These are phyloP conservation scores for Cyberlindnera euphorbiae DNA, from an alignment of 805 yeast genomes.

Conservation along the genomic window DNA sequence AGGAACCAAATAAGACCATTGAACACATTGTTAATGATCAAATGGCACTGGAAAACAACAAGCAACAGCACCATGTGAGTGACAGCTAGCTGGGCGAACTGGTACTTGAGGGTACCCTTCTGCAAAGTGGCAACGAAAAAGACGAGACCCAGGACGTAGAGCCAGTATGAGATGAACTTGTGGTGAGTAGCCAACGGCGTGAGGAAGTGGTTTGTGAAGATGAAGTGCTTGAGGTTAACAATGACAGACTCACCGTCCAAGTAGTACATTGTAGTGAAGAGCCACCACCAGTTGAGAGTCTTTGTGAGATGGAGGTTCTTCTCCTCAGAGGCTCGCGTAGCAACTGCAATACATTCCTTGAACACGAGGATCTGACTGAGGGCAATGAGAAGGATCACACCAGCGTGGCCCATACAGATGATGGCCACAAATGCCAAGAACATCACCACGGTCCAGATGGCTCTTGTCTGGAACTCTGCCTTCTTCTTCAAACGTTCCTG, in stretches of 20 bases:
- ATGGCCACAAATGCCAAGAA: slow-evolving; percentile 64
- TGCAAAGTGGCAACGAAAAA: slow-evolving; percentile 85
- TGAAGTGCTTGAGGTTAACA: slow-evolving; percentile 52
- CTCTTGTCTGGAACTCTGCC: slow-evolving; percentile 79
- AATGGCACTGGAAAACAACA: slow-evolving; percentile 91
- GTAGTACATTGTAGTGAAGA: slow-evolving; percentile 82
- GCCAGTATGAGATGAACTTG: slow-evolving; percentile 73
- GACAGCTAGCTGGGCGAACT: slow-evolving; percentile 87
- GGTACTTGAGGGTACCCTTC: slow-evolving; percentile 85
- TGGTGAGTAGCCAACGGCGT: slow-evolving; percentile 70
- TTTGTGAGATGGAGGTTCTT: slow-evolving; percentile 78
- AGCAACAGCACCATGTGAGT: slow-evolving; percentile 90
- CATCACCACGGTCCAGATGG: slow-evolving; percentile 94
- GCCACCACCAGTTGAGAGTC: slow-evolving; percentile 88
- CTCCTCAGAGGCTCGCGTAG: slow-evolving; percentile 74
- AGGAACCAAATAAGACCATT: slow-evolving; percentile 94
- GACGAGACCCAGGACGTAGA: slow-evolving; percentile 84
- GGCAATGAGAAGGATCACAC: slow-evolving; percentile 68
- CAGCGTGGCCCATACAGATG: slow-evolving; percentile 79
- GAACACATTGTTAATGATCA: slow-evolving; percentile 82
- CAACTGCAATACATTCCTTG: slow-evolving; percentile 85
- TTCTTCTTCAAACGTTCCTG: slow-evolving; percentile 48
- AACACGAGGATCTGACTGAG: slow-evolving; percentile 78
- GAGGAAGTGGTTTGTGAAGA: slow-evolving; percentile 48
- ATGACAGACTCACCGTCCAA: slow-evolving; percentile 83